Evolutionary conservation across 176 grass and related monocot genomes (phyloP).

Genomic region (Tuctoria greenei): DNA sequence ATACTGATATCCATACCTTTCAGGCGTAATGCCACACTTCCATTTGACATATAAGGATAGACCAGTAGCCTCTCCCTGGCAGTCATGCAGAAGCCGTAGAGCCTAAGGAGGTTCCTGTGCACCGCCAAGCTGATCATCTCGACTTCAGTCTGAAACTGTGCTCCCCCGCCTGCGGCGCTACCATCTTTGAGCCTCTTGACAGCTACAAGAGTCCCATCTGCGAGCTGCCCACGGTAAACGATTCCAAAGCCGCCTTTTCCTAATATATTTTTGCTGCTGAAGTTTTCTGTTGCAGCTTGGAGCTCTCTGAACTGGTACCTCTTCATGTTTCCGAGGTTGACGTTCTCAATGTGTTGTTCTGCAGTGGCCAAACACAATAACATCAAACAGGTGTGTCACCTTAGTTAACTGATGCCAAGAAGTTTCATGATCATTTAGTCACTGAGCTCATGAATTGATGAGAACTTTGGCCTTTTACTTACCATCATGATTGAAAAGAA

Average conservation of each 20-base stretch:
- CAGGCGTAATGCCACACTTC: slow-evolving; percentile 76
- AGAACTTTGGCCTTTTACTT: slow-evolving; percentile 34
- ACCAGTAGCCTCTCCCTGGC: slow-evolving; percentile 73
- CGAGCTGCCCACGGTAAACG: slow-evolving; percentile 64
- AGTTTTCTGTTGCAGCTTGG: slow-evolving; percentile 72
- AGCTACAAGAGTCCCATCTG: slow-evolving; percentile 64
- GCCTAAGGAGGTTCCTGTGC: slow-evolving; percentile 72
- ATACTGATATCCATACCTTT: slow-evolving; percentile 53
- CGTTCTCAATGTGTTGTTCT: slow-evolving; percentile 67
- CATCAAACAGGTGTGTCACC: not conserved
- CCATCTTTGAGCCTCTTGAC: slow-evolving; percentile 83
- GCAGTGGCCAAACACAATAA: slow-evolving; percentile 26
- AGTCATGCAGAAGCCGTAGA: slow-evolving; percentile 81
- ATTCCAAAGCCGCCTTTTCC: slow-evolving; percentile 81
- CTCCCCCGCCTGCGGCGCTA: slow-evolving; percentile 66
- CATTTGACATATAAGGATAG: slow-evolving; percentile 86
- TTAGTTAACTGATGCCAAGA: slow-evolving; percentile 14
- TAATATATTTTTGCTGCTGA: slow-evolving; percentile 73
- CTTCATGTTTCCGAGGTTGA: slow-evolving; percentile 61
- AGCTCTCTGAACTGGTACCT: slow-evolving; percentile 85
- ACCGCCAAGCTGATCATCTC: slow-evolving; percentile 89
- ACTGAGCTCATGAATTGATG: not conserved
- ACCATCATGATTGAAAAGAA: slow-evolving; percentile 61
- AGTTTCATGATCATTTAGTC: not conserved
- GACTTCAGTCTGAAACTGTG: slow-evolving; percentile 80